Evolutionary conservation across 805 yeast genomes (phyloP).

Genomic region (Vanderwaltozyma yarrowii): DNA sequence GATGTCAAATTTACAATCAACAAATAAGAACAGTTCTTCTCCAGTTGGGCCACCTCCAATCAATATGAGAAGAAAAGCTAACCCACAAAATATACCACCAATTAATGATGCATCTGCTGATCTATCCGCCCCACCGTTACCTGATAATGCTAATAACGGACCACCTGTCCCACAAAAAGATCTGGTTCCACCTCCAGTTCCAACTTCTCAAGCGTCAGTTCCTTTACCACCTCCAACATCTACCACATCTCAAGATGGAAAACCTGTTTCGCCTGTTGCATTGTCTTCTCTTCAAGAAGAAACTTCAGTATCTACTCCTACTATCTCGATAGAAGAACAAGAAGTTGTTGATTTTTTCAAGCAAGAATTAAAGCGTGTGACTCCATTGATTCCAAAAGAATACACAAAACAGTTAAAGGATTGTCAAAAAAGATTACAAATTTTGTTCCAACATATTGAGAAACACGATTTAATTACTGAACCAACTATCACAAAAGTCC

Average conservation of each 20-base stretch:
- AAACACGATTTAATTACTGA: constrained; percentile 53
- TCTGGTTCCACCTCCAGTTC: background rate
- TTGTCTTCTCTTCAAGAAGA: no score
- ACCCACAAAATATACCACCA: background rate
- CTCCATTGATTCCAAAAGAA: constrained; percentile 69
- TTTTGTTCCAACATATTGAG: constrained; percentile 69
- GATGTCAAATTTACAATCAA: no score
- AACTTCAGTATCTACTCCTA: constrained; percentile 1
- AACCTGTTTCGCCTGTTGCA: no score
- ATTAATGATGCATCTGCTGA: constrained; percentile 1
- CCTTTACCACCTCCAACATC: constrained; percentile 17
- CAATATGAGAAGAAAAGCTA: constrained; percentile 10
- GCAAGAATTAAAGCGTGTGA: constrained; percentile 47
- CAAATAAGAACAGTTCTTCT: no score
- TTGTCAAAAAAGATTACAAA: constrained; percentile 69
- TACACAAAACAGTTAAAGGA: constrained; percentile 66
- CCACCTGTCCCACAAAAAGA: background rate
- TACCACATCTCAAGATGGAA: constrained; percentile 2
- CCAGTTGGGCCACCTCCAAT: constrained; percentile 26
- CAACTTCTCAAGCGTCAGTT: constrained; percentile 16
- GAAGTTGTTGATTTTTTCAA: constrained; percentile 45
- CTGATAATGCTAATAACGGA: background rate
- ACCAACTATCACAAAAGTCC: constrained; percentile 47
- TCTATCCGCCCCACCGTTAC: background rate
- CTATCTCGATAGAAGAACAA: constrained; percentile 27